Base-by-base conservation (phyloP, 176 grass and related monocot genomes). In the Alopecurus myosuroides region DNA sequence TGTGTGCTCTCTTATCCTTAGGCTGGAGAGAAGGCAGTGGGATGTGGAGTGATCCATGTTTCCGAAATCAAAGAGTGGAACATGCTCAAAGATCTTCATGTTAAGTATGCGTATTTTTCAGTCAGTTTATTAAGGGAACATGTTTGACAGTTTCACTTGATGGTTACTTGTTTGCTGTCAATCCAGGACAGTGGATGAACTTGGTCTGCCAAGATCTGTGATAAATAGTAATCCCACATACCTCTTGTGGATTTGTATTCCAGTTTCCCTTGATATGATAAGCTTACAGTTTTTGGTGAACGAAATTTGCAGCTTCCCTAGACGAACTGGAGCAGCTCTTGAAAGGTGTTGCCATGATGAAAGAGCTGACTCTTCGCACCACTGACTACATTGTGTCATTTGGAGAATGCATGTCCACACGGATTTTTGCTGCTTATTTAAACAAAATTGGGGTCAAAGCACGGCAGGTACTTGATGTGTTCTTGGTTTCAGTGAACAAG, bases 281-380 rank as follows among this genome's bases (percentile, higher is more conserved):
- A 37, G 15, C 23, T 88, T 66, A 81, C 50, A 22, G 48, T 64
- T 80, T 9, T 37, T 1, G 30, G 39, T 78, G 39, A 41, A 82
- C 36, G 39, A 78, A 88, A 40, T 46, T 87, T 45, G 13, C 81
- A 97, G 97, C 31, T 82, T 76, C 89, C 67, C 89, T 99, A 58
- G 85, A 90, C 84, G 88, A 94, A 82, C 88, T 99, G 84, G 92
- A 97, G 66, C 94, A 99, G 72, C 93, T 99, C 77, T 84, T 99
- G 84, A 97, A 95, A 86, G 90, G 90, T 60, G 92, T 99, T 62
- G 91, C 97, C 41, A 97, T 99, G 89, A 99, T 97, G 97, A 99
- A 99, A 94, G 97, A 99, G 72, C 75, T 97, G 82, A 99, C 94
- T 9, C 97, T 85, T 79, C 83, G 88, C 12, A 94, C 92, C 77